These are phyloP conservation scores for Pseudogymnoascus sp. DNA, from an alignment of 2,329 filamentous ascomycete species.

Conservation along the genomic window DNA sequence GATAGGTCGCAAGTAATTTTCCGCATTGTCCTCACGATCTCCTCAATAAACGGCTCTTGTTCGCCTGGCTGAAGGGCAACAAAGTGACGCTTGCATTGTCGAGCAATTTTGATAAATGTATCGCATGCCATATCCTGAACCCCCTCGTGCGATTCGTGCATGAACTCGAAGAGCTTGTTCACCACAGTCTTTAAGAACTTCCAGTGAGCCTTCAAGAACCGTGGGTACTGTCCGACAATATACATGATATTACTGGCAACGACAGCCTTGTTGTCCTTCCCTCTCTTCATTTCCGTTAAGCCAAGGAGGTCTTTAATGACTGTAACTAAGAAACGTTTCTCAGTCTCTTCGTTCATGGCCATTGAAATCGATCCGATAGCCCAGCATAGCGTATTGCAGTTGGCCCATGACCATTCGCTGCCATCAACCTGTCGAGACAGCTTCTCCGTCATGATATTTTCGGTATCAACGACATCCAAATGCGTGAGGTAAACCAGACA, in stretches of 20 bases:
- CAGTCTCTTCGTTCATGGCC: slow-evolving; percentile 98
- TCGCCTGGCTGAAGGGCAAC: slow-evolving; percentile 93
- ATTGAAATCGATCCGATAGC: slow-evolving; percentile 97
- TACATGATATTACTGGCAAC: slow-evolving; percentile 99
- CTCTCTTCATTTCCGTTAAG: slow-evolving; percentile 96
- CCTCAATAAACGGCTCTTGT: slow-evolving; percentile 92
- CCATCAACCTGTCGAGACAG: slow-evolving; percentile 91
- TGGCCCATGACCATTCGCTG: slow-evolving; percentile 97
- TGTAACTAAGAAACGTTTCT: slow-evolving; percentile 95
- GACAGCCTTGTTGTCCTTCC: slow-evolving; percentile 98
- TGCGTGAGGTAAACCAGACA: slow-evolving; percentile 96
- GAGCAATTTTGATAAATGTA: slow-evolving; percentile 99
- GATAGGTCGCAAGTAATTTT: slow-evolving; percentile 94
- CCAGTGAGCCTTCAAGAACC: slow-evolving; percentile 98
- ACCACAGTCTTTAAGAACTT: slow-evolving; percentile 99
- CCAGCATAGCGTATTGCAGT: slow-evolving; percentile 99
- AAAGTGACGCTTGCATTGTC: slow-evolving; percentile 95
- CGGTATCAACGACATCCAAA: slow-evolving; percentile 92
- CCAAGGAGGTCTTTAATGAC: slow-evolving; percentile 98
- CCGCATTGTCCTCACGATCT: slow-evolving; percentile 90
- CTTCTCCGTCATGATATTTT: slow-evolving; percentile 99
- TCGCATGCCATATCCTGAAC: slow-evolving; percentile 99
- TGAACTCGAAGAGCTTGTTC: slow-evolving; percentile 99
- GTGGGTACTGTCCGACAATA: slow-evolving; percentile 96
- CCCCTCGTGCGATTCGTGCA: slow-evolving; percentile 99